Base-by-base conservation (phyloP, 208 protist species). In the Trypanosomatidae sp. region DNA sequence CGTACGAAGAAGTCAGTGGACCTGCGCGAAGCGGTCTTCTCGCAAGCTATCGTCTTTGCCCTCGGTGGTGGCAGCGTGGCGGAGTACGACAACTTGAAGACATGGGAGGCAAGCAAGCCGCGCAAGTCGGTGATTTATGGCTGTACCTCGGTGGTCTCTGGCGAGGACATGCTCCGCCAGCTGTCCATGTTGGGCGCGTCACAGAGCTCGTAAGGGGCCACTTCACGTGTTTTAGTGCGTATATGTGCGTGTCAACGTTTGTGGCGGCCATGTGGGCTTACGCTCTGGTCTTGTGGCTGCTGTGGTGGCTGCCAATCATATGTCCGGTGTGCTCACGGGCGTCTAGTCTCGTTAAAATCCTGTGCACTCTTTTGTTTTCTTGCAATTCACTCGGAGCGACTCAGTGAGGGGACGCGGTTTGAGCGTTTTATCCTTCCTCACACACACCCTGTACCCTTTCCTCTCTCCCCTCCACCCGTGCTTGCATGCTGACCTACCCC, bases 11-110 rank as follows among this genome's bases (percentile, higher is more conserved):
- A 90, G 71, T 9, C 78, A 5, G 80, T 94, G 7, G 80, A 96
- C 60, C 71, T 94, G 22, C 74, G 71, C 33, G 81, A 90, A 7
- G 73, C 80, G n/a, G 73, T 82, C 60, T 96, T 95, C 77, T 94
- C 89, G n/a, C 88, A 96, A 69, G 88, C 81, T 28, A 90, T 97
- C 74, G 91, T 97, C 8, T 96, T 97, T 67, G 86, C 83, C 43
- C 84, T 95, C 60, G 91, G 93, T 13, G 93, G 93, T 33, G 91
- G 93, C 66, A 92, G 86, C 44, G 76, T 93, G 43, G 85, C 84
- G 22, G 93, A 97, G 84, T 97, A 96, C 77, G 92, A 96, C 66
- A 90, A 97, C 73, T 77, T 97, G 60, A 96, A 96, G 77, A 39
- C 46, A 13, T 97, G 93, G 91, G 91, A 97, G 76, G 76, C 87